Percentiles rank a stretch among this genome's conserved stretches.
Evolutionary conservation across 768 basidiomycete genomes (phyloP).

Genomic region (Brasilioporus rufonigricans): DNA sequence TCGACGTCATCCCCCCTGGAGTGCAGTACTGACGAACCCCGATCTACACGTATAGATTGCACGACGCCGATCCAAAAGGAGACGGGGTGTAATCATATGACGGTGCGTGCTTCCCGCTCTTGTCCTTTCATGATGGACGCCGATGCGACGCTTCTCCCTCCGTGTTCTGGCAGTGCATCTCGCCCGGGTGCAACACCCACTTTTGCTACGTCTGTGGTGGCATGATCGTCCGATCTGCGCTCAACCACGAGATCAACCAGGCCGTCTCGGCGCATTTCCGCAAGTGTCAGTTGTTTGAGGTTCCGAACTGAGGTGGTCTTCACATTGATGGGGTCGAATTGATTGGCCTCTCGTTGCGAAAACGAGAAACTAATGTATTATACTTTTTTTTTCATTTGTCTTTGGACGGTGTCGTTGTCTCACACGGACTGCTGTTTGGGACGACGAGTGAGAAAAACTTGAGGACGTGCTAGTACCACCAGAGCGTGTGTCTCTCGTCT

Average conservation of each 20-base stretch:
- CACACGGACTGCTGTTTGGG: too few species aligned
- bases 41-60: slow-evolving; percentile 33
- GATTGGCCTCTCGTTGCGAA: too few species aligned
- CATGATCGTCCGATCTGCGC: slow-evolving; percentile 42
- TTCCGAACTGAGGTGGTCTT: slow-evolving; percentile 17
- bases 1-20: background rate
- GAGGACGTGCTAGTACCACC: too few species aligned
- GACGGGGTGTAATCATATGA: slow-evolving; percentile 59
- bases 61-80: slow-evolving; percentile 49
- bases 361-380: too few species aligned
- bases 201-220: slow-evolving; percentile 54
- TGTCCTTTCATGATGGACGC: background rate
- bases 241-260: slow-evolving; percentile 29
- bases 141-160: background rate
- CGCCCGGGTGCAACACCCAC: slow-evolving; percentile 59
- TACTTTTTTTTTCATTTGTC: too few species aligned
- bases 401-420: too few species aligned
- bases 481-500: too few species aligned
- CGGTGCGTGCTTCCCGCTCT: slow-evolving; percentile 32
- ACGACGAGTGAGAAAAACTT: too few species aligned
- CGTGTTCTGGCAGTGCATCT: slow-evolving; percentile 41
- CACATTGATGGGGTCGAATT: too few species aligned
- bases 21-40: background rate
- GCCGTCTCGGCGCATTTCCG: slow-evolving; percentile 35
- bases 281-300: slow-evolving; percentile 37